These are phyloP conservation scores for Antitrichia curtipendula DNA, from an alignment of 225 moss, liverwort and hornwort species.

Conservation along the genomic window DNA sequence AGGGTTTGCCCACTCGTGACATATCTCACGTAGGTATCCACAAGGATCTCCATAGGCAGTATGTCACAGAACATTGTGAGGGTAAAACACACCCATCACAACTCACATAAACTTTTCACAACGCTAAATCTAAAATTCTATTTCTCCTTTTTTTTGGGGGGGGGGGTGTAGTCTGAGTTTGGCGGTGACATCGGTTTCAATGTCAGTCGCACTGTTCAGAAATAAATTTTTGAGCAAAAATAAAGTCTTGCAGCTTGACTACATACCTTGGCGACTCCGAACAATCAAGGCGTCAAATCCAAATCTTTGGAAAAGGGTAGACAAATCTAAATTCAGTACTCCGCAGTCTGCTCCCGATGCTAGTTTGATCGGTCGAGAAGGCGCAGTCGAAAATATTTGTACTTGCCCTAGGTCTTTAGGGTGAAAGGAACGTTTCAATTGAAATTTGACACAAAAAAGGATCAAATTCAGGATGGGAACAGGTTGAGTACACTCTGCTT, in stretches of 20 bases:
- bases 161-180: neutral
- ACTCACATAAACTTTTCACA: constrained; percentile 12
- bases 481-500: constrained; percentile 36
- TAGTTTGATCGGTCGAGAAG: constrained; percentile 4
- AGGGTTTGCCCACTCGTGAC: constrained; percentile 5
- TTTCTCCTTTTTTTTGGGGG: neutral
- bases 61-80: neutral
- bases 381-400: constrained; percentile 19
- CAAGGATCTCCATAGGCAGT: neutral
- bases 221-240: constrained; percentile 24
- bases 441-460: constrained; percentile 13
- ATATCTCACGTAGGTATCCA: neutral
- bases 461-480: constrained; percentile 24
- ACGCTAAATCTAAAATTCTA: neutral
- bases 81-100: constrained; percentile 1
- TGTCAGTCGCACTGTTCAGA: constrained; percentile 9
- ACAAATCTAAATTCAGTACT: constrained; percentile 18
- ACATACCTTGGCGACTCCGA: constrained; percentile 6
- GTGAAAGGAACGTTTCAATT: neutral
- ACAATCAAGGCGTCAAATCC: constrained; percentile 3
- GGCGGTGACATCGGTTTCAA: constrained; percentile 22
- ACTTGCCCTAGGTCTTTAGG: constrained; percentile 2
- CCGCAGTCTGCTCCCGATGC: neutral
- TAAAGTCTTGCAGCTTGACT: constrained; percentile 7
- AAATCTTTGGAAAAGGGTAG: constrained; percentile 11